phyloP scores from a whole-genome alignment of 2,329 filamentous ascomycete genomes.

The Microsporum canis region DNA sequence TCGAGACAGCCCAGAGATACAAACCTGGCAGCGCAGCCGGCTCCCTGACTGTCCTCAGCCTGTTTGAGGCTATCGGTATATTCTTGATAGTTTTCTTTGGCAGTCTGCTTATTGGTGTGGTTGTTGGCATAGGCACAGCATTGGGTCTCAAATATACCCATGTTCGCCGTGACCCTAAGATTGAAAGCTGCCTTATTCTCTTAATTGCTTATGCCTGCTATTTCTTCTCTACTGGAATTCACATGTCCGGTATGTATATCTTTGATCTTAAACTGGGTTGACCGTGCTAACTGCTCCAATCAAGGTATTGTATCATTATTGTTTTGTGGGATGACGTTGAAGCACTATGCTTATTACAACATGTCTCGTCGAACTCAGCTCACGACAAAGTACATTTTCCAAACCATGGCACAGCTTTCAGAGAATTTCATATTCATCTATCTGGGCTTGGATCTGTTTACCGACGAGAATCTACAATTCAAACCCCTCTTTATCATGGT shows the following conservation, averaged over 20 bases:
- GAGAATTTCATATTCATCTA: constrained; percentile 99
- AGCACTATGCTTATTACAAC: constrained; percentile 99
- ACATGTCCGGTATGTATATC: constrained; percentile 70
- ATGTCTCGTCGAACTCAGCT: constrained; percentile 97
- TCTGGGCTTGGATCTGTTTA: constrained; percentile 86
- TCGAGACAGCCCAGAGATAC: constrained; percentile 93
- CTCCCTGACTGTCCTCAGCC: constrained; percentile 63
- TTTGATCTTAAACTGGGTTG: neutral
- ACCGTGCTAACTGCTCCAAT: neutral
- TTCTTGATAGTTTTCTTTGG: constrained; percentile 96
- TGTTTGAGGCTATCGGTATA: constrained; percentile 84
- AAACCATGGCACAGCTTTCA: constrained; percentile 83
- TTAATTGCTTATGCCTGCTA: constrained; percentile 94
- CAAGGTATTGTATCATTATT: constrained; percentile 89
- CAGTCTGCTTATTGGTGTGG: constrained; percentile 76
- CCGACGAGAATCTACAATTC: constrained; percentile 75
- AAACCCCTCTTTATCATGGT: constrained; percentile 93
- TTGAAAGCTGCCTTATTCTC: constrained; percentile 88
- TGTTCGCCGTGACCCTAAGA: constrained; percentile 84
- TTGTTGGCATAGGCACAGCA: constrained; percentile 78
- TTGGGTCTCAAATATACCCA: constrained; percentile 89
- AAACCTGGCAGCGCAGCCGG: constrained; percentile 59
- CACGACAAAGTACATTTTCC: constrained; percentile 95
- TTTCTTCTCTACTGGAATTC: constrained; percentile 91
- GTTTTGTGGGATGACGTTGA: constrained; percentile 95